These are phyloP conservation scores for Sporisorium iseilematis-ciliati DNA, from an alignment of 1,284 basidiomycete species.

Conservation along the genomic window DNA sequence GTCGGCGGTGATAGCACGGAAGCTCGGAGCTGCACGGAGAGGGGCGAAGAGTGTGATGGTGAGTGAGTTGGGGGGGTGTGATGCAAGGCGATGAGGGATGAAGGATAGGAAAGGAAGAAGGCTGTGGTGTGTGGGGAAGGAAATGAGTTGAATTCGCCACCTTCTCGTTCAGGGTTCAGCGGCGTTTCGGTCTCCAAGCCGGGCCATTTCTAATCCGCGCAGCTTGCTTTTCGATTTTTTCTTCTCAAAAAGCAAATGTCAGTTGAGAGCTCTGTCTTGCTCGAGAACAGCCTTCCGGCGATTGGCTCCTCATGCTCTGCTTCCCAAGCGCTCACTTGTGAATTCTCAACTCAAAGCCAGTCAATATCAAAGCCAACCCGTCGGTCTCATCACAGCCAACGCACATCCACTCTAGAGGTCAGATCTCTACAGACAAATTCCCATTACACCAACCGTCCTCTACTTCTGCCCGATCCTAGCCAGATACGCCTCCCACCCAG, in stretches of 20 bases:
- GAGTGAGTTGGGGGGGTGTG: neutral
- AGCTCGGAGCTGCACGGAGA: neutral
- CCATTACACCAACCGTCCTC: neutral
- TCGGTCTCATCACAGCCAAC: neutral
- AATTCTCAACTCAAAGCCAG: too few species aligned
- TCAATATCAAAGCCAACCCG: neutral
- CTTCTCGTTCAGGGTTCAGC: conserved; percentile 3
- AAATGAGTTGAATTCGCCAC: neutral
- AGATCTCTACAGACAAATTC: neutral
- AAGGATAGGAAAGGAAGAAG: neutral
- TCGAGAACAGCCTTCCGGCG: too few species aligned
- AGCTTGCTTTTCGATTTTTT: neutral
- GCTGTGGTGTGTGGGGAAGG: neutral
- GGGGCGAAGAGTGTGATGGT: neutral
- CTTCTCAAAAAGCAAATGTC: too few species aligned
- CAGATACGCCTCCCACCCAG: conserved; percentile 92
- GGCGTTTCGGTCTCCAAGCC: conserved; percentile 3
- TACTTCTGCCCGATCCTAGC: conserved; percentile 68
- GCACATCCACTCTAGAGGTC: neutral
- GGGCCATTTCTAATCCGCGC: conserved; percentile 4
- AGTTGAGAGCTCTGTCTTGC: neutral
- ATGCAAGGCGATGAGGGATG: neutral
- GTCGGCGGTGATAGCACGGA: neutral
- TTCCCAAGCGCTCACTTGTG: too few species aligned
- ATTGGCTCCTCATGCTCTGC: too few species aligned